Base-by-base conservation (phyloP, 148 eudicot genomes). In the Arctostaphylos glauca region DNA sequence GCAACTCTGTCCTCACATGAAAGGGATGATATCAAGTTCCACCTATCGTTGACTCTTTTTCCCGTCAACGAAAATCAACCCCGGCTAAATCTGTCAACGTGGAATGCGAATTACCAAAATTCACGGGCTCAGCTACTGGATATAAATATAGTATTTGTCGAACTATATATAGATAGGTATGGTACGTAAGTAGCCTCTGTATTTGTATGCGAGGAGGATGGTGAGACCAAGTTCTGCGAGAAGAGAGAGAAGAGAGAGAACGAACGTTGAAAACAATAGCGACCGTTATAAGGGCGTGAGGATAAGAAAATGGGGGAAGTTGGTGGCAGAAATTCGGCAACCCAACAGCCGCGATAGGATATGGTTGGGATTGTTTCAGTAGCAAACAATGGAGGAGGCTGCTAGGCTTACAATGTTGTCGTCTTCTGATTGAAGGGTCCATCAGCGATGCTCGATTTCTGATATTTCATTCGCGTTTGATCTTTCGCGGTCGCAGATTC, bases 241-340 rank as follows among this genome's bases (percentile, higher is more conserved):
- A 21, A 44, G 14, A 12, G 59, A 54, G 47, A 55, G 81, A n/a
- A n/a, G n/a, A n/a, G n/a, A n/a, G n/a, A 80, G 80, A 59, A 13
- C 5, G 12, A n/a, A n/a, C 0, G 70, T 10, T 5, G 82, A 81
- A 52, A 68, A 41, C 10, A 43, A 73, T 14, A 54, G 23, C 13
- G 70, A 59, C 18, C 81, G 83, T 9, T 90, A 77, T 87, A 88
- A 86, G 81, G 92, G 92, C 41, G 91, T 90, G 12, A 47, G 92
- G 82, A 87, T 84, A 90, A 85, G 92, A 38, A 90, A 90, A 58
- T 90, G 92, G 92, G 92, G 91, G 14, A 90, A 88, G 79, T 90
- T 88, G 89, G 92, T 90, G 62, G 86, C 92, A 9, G 91, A 88
- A 55, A 87, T 90, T 2, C 84, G 91, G 73, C 91, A 78, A 54